Conservation (phyloP, 768 basidiomycete species). For the Russula emetica region DNA sequence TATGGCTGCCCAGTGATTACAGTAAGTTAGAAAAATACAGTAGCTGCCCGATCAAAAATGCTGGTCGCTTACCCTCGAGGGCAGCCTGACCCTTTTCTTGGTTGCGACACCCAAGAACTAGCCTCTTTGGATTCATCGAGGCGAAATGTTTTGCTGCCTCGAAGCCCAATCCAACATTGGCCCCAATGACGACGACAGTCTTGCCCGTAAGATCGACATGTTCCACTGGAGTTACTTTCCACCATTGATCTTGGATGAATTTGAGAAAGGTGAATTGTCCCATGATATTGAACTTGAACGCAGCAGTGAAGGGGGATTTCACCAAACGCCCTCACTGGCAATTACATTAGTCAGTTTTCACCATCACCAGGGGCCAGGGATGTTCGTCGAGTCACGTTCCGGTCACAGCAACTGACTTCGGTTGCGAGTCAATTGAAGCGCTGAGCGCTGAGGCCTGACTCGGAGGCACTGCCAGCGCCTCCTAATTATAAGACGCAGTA, state of each 20-base stretch:
- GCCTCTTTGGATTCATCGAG: slow-evolving; percentile 21
- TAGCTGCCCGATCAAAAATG: too few species aligned
- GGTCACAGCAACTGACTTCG: too few species aligned
- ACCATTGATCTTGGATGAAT: slow-evolving; percentile 13
- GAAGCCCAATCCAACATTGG: slow-evolving; percentile 27
- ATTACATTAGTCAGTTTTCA: too few species aligned
- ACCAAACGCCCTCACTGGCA: too few species aligned
- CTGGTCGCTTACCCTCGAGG: slow-evolving; percentile 5
- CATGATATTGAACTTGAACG: slow-evolving; percentile 6
- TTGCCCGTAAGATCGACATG: slow-evolving; percentile 23
- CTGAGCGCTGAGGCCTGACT: too few species aligned
- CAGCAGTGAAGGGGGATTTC: too few species aligned
- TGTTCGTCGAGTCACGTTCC: too few species aligned
- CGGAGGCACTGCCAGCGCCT: too few species aligned
- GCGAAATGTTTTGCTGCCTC: slow-evolving; percentile 24
- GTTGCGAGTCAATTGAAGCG: too few species aligned
- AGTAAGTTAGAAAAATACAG: not conserved
- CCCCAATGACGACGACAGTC: slow-evolving; percentile 26
- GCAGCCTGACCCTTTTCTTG: slow-evolving; percentile 22
- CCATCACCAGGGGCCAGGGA: too few species aligned
- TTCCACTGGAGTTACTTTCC: slow-evolving; percentile 12
- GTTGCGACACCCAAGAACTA: slow-evolving; percentile 25
- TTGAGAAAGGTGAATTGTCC: slow-evolving; percentile 6
- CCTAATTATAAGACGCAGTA: too few species aligned
- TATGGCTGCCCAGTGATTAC: slow-evolving; percentile 22